Evolutionary conservation across 805 yeast genomes (phyloP), one percentile per base, ranked within the genome.

Genomic region (Suhomyces emberorum): DNA sequence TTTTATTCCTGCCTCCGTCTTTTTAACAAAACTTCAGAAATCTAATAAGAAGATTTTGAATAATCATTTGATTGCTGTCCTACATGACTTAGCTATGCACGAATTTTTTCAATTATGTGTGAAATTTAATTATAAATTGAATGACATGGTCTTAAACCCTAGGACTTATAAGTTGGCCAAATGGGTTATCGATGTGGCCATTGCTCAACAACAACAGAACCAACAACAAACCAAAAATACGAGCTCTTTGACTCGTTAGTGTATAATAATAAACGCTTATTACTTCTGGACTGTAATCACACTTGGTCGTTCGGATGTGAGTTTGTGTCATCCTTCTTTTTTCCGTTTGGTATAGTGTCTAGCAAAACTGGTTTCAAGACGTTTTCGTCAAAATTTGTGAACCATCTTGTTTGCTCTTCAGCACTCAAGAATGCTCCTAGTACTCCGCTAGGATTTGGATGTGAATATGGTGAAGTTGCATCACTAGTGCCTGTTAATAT

Each of bases 341-440:
- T 41, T 11, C 31, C 37, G 9, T 40, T 53, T 29, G 74, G 75
- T 32, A 65, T 34, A 41, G 66, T 69, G 49, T 91, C 98, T 40
- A 89, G 71, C 35, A 91, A 72, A 0, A 88, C 96, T 1, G 97
- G 97, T 58, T 89, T 89, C 50, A 93, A 70, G 15, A 93, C 93
- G 55, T 87, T 87, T 50, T 93, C 96, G 56, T 93, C 99, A 54
- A 93, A 87, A 49, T 79, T 83, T 15, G 87, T 83, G 59, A 93
- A 93, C 98, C 98, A 91, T 55, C 76, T 81, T 8, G 89, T 84
- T 42, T 81, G 85, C 46, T 84, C 89, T 44, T 83, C 91, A 1
- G 76, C 73, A 41, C 69, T 67, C 21, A 74, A 52, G 37, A 69
- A 62, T 3, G 70, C 64, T 4, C 68, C 65, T 27, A 67, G 49